Percentiles rank a stretch among this genome's conserved stretches.
Evolutionary conservation across 192 early-diverging fungal genomes (phyloP).

Genomic region (Dissophora ornata): DNA sequence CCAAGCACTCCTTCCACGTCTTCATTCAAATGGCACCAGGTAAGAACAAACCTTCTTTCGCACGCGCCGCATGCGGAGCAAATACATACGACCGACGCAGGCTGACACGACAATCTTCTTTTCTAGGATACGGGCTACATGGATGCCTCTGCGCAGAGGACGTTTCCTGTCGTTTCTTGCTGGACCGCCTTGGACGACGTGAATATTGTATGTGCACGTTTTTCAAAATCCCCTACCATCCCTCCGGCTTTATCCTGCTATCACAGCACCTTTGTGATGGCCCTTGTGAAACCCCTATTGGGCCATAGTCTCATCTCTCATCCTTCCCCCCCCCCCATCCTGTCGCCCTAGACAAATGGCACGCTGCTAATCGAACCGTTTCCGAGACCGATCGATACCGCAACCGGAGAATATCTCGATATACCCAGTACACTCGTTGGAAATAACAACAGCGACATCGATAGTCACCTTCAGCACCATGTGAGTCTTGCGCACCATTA

Average conservation of each 20-base stretch:
- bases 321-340: too few species aligned
- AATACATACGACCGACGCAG: background rate
- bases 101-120: background rate
- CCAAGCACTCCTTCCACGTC: slow-evolving; percentile 13
- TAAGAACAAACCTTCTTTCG: slow-evolving; percentile 8
- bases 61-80: background rate
- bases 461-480: slow-evolving; percentile 17
- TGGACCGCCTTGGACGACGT: slow-evolving; percentile 48
- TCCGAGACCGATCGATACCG: slow-evolving; percentile 4
- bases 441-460: background rate
- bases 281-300: too few species aligned
- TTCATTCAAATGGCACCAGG: slow-evolving; percentile 43
- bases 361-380: slow-evolving; percentile 43
- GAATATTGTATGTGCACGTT: slow-evolving; percentile 39
- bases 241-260: too few species aligned
- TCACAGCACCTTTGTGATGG: too few species aligned
- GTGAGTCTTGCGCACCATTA: slow-evolving; percentile 14
- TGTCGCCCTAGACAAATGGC: slow-evolving; percentile 23
- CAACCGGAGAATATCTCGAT: background rate
- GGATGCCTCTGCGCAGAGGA: slow-evolving; percentile 17
- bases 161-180: slow-evolving; percentile 28
- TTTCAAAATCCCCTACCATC: too few species aligned
- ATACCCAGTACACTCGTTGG: background rate
- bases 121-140: slow-evolving; percentile 44
- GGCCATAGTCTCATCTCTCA: too few species aligned